Conservation (phyloP, 169 alveolate species). For the Besnoitia besnoiti region DNA sequence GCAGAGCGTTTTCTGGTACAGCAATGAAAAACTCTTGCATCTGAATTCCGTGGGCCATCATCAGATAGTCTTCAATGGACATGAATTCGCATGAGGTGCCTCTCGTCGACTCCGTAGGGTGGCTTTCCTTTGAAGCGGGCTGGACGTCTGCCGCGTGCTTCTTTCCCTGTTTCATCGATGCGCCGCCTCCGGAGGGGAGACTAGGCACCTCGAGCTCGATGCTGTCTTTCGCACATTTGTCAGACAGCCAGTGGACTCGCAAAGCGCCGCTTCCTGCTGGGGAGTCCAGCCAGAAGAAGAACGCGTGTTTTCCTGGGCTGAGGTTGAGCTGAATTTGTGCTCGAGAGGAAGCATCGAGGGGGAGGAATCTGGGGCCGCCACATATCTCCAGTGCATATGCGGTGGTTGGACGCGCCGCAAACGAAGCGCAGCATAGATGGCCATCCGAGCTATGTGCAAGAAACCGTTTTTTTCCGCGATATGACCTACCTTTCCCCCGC, state of each 20-base stretch:
- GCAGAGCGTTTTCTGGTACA: slow-evolving; percentile 43
- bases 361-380: not conserved
- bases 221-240: not conserved
- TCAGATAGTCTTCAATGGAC: slow-evolving; percentile 14
- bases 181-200: not conserved
- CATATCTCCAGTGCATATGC: slow-evolving; percentile 9
- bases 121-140: not conserved
- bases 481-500: not conserved
- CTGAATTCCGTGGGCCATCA: not conserved
- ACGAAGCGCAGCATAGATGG: not conserved
- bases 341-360: not conserved
- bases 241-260: slow-evolving; percentile 18
- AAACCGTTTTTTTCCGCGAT: not conserved
- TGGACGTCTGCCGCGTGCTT: not conserved
- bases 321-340: not conserved
- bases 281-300: slow-evolving; percentile 24
- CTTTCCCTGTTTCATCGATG: not conserved
- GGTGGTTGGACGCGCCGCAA: not conserved
- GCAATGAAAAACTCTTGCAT: slow-evolving; percentile 11
- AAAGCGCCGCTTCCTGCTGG: slow-evolving; percentile 10
- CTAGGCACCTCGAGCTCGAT: not conserved
- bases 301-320: not conserved
- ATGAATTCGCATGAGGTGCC: not conserved
- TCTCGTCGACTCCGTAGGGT: not conserved
- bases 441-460: not conserved